Conservation (phyloP, 129 eudicot species). For the Oenanthe sinensis region DNA sequence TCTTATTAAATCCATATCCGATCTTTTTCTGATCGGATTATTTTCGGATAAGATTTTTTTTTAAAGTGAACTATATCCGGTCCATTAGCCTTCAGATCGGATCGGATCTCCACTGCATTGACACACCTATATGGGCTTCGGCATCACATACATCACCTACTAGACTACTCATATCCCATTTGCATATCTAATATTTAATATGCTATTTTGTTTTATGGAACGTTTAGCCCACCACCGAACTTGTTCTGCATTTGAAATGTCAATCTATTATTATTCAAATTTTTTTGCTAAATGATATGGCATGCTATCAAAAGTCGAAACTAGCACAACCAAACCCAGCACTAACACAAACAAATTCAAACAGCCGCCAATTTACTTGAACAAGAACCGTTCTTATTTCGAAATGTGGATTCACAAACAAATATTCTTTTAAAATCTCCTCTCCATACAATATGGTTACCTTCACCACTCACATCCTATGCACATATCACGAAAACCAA, state of each 20-base stretch:
- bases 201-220: too few relatives aligned
- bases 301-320: background rate
- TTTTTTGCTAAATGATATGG: background rate
- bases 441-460: background rate
- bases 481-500: constrained; percentile 23
- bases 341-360: background rate
- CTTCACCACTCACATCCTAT: constrained; percentile 5
- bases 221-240: background rate
- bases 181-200: too few relatives aligned
- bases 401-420: constrained; percentile 7
- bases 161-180: too few relatives aligned
- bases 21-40: too few relatives aligned
- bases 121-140: too few relatives aligned
- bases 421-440: constrained; percentile 14
- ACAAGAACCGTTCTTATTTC: background rate
- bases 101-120: too few relatives aligned
- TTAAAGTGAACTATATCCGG: too few relatives aligned
- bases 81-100: too few relatives aligned
- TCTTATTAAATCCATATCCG: too few relatives aligned
- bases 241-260: background rate
- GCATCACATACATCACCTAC: too few relatives aligned
- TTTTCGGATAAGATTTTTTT: too few relatives aligned
- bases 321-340: background rate
- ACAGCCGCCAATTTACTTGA: background rate
- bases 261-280: background rate